Percentiles rank a stretch among this genome's conserved stretches.
These are phyloP conservation scores for Limtongia smithiae DNA, from an alignment of 805 yeast species.

Conservation along the genomic window DNA sequence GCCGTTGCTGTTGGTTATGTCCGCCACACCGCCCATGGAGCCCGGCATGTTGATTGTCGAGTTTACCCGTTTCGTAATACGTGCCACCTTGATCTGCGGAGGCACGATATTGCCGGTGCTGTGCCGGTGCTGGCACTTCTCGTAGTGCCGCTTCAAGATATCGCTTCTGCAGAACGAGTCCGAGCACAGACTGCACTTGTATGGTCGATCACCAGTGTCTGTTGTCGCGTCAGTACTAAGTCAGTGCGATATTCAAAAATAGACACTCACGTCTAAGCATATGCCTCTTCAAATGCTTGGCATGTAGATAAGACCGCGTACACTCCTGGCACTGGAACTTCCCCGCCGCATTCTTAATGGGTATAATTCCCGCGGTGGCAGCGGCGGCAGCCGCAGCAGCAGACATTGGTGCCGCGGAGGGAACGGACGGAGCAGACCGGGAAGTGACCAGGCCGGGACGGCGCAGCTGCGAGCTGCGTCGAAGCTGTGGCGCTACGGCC, in stretches of 20 bases:
- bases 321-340: constrained; percentile 34
- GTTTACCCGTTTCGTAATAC: not conserved
- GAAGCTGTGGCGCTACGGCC: not conserved
- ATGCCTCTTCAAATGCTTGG: constrained; percentile 81
- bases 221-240: not conserved
- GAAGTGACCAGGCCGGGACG: constrained; percentile 1
- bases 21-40: not conserved
- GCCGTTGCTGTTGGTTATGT: not conserved
- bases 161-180: constrained; percentile 59
- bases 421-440: constrained; percentile 4
- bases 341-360: constrained; percentile 50
- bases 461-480: not conserved
- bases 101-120: too few relatives aligned
- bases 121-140: constrained; percentile 31
- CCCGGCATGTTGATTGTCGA: constrained; percentile 2
- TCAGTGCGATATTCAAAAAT: not conserved
- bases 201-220: constrained; percentile 79
- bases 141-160: constrained; percentile 66
- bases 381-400: constrained; percentile 43
- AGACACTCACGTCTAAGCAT: constrained; percentile 51
- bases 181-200: constrained; percentile 68
- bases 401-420: constrained; percentile 37
- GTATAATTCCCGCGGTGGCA: constrained; percentile 12
- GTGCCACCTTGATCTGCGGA: not conserved
- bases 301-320: constrained; percentile 35